These are phyloP conservation scores for Smallanthus sonchifolius DNA, from an alignment of 129 eudicot genomes.

Conservation along the genomic window DNA sequence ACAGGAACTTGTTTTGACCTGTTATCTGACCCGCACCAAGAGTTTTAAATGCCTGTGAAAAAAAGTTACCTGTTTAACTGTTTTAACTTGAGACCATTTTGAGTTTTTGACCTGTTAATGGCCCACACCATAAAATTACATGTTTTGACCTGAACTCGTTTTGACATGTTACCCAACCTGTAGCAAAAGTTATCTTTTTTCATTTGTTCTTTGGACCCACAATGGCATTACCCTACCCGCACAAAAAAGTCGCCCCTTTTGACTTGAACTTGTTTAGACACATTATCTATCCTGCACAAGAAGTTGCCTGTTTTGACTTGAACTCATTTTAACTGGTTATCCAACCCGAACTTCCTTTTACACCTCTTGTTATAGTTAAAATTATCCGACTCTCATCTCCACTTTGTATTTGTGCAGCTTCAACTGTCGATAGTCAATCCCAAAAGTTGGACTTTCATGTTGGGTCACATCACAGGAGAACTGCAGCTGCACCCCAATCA, in stretches of 20 bases:
- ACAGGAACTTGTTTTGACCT: background rate
- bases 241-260: background rate
- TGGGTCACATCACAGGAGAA: constrained; percentile 42
- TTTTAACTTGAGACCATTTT: background rate
- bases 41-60: background rate
- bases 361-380: background rate
- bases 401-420: constrained; percentile 19
- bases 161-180: background rate
- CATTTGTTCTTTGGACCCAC: background rate
- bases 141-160: background rate
- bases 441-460: constrained; percentile 5
- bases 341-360: background rate
- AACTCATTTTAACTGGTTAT: background rate
- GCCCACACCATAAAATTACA: background rate
- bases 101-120: background rate
- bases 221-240: background rate
- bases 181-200: background rate
- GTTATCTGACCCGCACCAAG: background rate
- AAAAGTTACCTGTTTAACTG: background rate
- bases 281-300: background rate
- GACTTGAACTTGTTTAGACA: background rate
- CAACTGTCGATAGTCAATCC: constrained; percentile 13
- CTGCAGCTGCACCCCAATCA: constrained; percentile 37
- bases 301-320: background rate
- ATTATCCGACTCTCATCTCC: background rate